These are phyloP conservation scores for Lanmaoa pseudosensibilis DNA, from an alignment of 768 basidiomycete genomes.

Conservation along the genomic window DNA sequence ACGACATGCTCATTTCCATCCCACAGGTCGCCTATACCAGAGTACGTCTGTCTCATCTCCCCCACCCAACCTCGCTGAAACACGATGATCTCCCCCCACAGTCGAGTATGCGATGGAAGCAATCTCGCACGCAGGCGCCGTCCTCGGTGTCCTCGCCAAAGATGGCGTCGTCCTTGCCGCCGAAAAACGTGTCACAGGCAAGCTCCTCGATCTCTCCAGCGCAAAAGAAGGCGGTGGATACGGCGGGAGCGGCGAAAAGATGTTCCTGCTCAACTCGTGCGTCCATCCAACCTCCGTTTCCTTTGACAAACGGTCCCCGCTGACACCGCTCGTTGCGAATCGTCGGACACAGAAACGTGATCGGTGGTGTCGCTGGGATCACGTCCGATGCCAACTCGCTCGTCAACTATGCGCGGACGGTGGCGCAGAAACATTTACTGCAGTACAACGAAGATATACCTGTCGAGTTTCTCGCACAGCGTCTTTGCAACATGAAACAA, in stretches of 20 bases:
- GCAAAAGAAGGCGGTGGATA: slow-evolving; percentile 81
- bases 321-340: not conserved
- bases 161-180: slow-evolving; percentile 91
- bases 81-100: slow-evolving; percentile 31
- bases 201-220: slow-evolving; percentile 87
- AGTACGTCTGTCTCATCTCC: slow-evolving; percentile 50
- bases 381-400: slow-evolving; percentile 98
- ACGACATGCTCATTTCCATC: slow-evolving; percentile 7
- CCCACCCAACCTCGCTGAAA: not conserved
- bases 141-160: slow-evolving; percentile 87
- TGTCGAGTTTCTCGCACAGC: slow-evolving; percentile 91
- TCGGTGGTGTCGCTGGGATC: slow-evolving; percentile 92
- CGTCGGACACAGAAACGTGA: slow-evolving; percentile 70
- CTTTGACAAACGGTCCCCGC: not conserved
- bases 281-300: slow-evolving; percentile 18
- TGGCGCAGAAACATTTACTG: slow-evolving; percentile 86
- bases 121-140: slow-evolving; percentile 93
- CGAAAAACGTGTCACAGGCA: slow-evolving; percentile 98
- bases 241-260: slow-evolving; percentile 97
- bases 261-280: slow-evolving; percentile 90
- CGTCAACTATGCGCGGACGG: slow-evolving; percentile 88
- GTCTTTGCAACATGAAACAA: slow-evolving; percentile 96
- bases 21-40: slow-evolving; percentile 91
- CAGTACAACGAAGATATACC: slow-evolving; percentile 97
- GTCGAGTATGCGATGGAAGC: slow-evolving; percentile 99